These are phyloP conservation scores for Inosperma sp. DNA, from an alignment of 768 basidiomycete species.

Conservation along the genomic window DNA sequence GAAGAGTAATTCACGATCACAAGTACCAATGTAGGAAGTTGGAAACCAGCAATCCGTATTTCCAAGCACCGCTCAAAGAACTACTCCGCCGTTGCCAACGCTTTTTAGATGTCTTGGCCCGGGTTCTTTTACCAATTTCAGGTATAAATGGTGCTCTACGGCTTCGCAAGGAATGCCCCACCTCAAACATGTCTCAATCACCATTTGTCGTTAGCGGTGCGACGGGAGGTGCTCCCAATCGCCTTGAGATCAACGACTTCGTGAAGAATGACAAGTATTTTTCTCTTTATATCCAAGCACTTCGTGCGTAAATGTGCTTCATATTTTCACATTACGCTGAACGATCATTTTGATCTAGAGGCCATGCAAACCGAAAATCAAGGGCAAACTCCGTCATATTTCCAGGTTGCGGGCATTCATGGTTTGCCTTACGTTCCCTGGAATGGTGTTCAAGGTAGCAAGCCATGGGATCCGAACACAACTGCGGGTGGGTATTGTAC, in stretches of 20 bases:
- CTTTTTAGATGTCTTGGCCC: too few species aligned
- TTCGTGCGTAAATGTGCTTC: background rate
- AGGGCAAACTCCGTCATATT: constrained; percentile 30
- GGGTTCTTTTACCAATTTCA: too few species aligned
- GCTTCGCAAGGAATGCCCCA: too few species aligned
- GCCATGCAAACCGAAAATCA: constrained; percentile 6
- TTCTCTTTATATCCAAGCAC: constrained; percentile 1
- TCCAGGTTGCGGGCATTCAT: constrained; percentile 45
- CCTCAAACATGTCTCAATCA: too few species aligned
- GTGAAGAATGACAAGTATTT: constrained; percentile 37
- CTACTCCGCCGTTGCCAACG: too few species aligned
- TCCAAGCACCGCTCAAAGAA: too few species aligned
- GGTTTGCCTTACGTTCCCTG: constrained; percentile 42
- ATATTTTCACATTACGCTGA: background rate
- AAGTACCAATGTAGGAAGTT: too few species aligned
- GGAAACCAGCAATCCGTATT: too few species aligned
- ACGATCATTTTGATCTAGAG: background rate
- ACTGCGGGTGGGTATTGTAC: constrained; percentile 47
- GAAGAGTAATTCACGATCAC: too few species aligned
- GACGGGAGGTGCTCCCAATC: constrained; percentile 26
- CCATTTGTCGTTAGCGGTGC: too few species aligned
- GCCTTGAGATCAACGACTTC: constrained; percentile 42
- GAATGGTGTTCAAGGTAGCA: constrained; percentile 32
- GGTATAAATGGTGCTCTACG: too few species aligned
- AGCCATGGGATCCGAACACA: constrained; percentile 23